phyloP scores from a whole-genome alignment of 306 rosid species.

The Mimosa bimucronata region DNA sequence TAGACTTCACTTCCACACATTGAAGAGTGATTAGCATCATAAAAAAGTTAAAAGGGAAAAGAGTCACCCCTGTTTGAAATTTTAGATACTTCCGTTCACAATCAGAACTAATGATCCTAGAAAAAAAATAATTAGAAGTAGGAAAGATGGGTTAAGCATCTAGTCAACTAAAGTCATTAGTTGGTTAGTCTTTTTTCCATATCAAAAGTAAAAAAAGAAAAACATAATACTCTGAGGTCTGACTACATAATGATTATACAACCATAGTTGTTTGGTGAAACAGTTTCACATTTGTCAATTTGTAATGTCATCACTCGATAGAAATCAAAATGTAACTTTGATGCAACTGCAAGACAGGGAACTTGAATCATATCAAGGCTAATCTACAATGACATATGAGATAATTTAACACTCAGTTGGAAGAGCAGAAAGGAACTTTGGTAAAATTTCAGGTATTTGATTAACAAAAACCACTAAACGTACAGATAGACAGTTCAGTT shows the following conservation, averaged over 20 bases:
- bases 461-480: constrained; percentile 10
- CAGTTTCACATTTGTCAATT: neutral
- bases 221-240: neutral
- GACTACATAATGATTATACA: neutral
- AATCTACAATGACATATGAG: constrained; percentile 3
- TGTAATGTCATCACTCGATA: constrained; percentile 7
- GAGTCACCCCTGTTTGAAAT: neutral
- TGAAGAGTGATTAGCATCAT: neutral
- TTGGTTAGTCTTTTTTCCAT: neutral
- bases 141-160: too few species aligned
- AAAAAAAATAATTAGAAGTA: too few species aligned
- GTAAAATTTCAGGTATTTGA: neutral
- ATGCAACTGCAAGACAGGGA: constrained; percentile 17
- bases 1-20: neutral
- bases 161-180: neutral
- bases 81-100: neutral
- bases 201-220: neutral
- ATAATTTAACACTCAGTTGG: neutral
- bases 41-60: neutral
- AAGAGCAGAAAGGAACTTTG: neutral
- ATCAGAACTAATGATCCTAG: neutral
- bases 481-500: neutral
- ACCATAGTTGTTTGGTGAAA: neutral
- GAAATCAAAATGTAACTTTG: constrained; percentile 5
- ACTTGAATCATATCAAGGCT: constrained; percentile 10